Evolutionary conservation across 1,284 basidiomycete species (phyloP), one percentile per base, ranked within the genome.

Genomic region (Tylopilus orsonianus): DNA sequence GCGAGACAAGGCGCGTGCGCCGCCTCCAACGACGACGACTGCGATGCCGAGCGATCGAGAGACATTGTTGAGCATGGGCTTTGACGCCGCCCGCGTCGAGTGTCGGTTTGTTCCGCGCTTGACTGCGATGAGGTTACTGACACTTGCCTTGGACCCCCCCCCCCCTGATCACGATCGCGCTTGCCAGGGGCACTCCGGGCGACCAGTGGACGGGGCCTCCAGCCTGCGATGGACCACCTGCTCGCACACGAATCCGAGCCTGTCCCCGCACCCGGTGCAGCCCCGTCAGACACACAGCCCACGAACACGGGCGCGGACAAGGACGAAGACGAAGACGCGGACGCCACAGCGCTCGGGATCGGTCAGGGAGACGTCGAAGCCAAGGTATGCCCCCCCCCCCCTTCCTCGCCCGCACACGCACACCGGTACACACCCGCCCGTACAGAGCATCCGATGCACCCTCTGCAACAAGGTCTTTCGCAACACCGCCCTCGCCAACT

Each of bases 141-240:
- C 18, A 10, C 5, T 10, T 6, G 29, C 29, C 8, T 29, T 13
- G 9, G 2, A 6, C 26, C 26, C 10, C 26, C 10, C 26, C 10
- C 26, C 10, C 26, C 26, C 6, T 26, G 26, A 6, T 26, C 26
- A 26, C n/a, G n/a, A n/a, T n/a, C n/a, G n/a, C 24, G 32, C 24
- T 19, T 35, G 24, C 19, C 38, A 93, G 91, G 91, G 92, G 92
- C 92, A 6, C 67, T 94, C 46, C 85, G 85, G 59, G 88, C 88
- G 8, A 94, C 91, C 9, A 78, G 75, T 38, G 81, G 82, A 55
- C 77, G 87, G 16, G 92, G 92, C 4, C 73, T 95, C 1, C 87
- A 94, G 66, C 89, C 90, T 3, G 91, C 92, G 8, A 90, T 95
- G 86, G 92, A 95, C 62, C 85, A 90, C 65, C 74, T 95, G 22